phyloP scores from a whole-genome alignment of 164 flowering plant genomes.

The Vitis amurensis region DNA sequence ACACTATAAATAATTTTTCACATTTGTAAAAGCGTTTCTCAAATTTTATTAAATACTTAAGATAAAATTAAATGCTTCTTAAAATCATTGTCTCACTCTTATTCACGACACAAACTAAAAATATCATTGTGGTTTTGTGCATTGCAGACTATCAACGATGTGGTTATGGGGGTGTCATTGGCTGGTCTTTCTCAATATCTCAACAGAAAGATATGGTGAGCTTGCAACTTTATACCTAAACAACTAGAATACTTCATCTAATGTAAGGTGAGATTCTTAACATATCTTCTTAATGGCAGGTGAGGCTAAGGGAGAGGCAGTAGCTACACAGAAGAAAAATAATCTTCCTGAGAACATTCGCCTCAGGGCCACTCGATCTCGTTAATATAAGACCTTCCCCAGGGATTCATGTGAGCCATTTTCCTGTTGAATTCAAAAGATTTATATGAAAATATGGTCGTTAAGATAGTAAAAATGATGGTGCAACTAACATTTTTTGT shows the following conservation, averaged over 20 bases:
- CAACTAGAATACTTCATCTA: too few relatives aligned
- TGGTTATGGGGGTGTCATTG: conserved; percentile 30
- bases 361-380: conserved; percentile 40
- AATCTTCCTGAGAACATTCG: conserved; percentile 37
- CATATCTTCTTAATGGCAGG: background rate
- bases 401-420: conserved; percentile 44
- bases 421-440: too few relatives aligned
- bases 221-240: background rate
- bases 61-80: too few relatives aligned
- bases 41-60: too few relatives aligned
- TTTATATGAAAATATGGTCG: too few relatives aligned
- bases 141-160: conserved; percentile 29
- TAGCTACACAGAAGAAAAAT: conserved; percentile 11
- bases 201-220: conserved; percentile 31
- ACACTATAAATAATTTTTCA: too few relatives aligned
- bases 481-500: too few relatives aligned
- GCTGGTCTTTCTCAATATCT: conserved; percentile 45
- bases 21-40: too few relatives aligned
- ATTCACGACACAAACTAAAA: too few relatives aligned
- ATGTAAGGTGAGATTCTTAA: too few relatives aligned
- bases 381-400: conserved; percentile 45
- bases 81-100: too few relatives aligned
- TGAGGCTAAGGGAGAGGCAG: background rate
- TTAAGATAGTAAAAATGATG: too few relatives aligned
- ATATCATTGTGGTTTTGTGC: background rate